Evolutionary conservation across 2,329 filamentous ascomycete species (phyloP).

Genomic region (Myrmaecium sp.): DNA sequence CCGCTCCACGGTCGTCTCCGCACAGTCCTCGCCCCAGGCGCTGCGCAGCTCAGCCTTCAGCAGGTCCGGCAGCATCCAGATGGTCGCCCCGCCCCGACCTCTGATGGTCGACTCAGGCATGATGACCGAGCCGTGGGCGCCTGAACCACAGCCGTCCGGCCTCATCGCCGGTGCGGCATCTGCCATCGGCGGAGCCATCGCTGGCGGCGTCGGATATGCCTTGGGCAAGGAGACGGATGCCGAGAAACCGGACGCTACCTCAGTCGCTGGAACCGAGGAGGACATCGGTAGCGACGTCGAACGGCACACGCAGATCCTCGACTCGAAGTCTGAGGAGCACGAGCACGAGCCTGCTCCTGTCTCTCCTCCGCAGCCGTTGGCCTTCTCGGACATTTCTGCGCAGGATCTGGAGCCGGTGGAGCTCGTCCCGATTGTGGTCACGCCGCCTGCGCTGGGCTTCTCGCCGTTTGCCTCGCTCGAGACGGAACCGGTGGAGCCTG

Average conservation of each 20-base stretch:
- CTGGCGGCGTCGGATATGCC: slow-evolving; percentile 11
- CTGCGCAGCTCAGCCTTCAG: slow-evolving; percentile 8
- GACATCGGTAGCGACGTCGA: slow-evolving; percentile 4
- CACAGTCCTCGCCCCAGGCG: slow-evolving; percentile 16
- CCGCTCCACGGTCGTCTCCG: slow-evolving; percentile 15
- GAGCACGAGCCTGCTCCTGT: not conserved
- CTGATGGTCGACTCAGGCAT: slow-evolving; percentile 42
- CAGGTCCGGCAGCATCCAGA: not conserved
- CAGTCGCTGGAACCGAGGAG: slow-evolving; percentile 11
- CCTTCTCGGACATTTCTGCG: slow-evolving; percentile 13
- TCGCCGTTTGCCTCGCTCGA: slow-evolving; percentile 4
- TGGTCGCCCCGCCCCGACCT: too few relatives aligned
- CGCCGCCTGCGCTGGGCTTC: slow-evolving; percentile 2
- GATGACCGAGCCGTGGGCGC: slow-evolving; percentile 45
- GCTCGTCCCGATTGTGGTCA: slow-evolving; percentile 2
- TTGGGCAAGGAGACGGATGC: slow-evolving; percentile 3
- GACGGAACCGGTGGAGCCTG: slow-evolving; percentile 4
- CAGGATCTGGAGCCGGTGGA: slow-evolving; percentile 12
- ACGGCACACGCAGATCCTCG: slow-evolving; percentile 1
- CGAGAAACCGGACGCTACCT: slow-evolving; percentile 5
- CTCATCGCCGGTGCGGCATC: slow-evolving; percentile 10
- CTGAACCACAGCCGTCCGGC: slow-evolving; percentile 10
- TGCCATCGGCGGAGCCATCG: slow-evolving; percentile 7
- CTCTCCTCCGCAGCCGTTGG: too few relatives aligned
- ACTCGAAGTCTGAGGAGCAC: not conserved